phyloP scores from a whole-genome alignment of 2,329 filamentous ascomycete species.

The Helotiales sp. region DNA sequence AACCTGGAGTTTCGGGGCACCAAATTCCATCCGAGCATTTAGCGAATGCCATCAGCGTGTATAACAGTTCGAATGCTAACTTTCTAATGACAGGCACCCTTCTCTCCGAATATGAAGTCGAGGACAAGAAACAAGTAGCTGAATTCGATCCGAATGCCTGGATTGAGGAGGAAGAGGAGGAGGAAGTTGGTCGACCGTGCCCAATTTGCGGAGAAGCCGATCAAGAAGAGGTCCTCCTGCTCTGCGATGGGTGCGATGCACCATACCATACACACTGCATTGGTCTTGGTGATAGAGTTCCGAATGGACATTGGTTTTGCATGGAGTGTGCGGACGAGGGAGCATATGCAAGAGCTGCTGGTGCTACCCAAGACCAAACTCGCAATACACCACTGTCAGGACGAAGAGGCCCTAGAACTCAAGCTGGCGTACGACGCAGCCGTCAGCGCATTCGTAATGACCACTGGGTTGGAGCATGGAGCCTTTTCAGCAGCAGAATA shows the following conservation, averaged over 20 bases:
- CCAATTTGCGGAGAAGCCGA: constrained; percentile 80
- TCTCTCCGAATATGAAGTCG: constrained; percentile 62
- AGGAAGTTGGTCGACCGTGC: constrained; percentile 73
- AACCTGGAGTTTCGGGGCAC: constrained; percentile 3
- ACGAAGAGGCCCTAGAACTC: constrained; percentile 47
- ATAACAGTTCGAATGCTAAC: constrained; percentile 15
- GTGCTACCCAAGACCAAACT: constrained; percentile 27
- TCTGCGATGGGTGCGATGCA: constrained; percentile 89
- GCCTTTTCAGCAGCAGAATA: constrained; percentile 59
- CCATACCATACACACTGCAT: constrained; percentile 92
- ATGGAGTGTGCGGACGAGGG: constrained; percentile 67
- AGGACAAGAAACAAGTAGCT: constrained; percentile 85
- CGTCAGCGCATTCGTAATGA: constrained; percentile 67
- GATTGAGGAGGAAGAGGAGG: constrained; percentile 71
- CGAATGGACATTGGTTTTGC: constrained; percentile 85
- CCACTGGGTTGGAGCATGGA: constrained; percentile 89
- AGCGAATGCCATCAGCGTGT: neutral
- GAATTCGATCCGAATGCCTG: constrained; percentile 80
- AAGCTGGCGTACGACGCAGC: constrained; percentile 56
- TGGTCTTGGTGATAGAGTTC: constrained; percentile 70
- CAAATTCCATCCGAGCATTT: neutral
- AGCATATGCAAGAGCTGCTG: constrained; percentile 40
- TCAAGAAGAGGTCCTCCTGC: constrained; percentile 79
- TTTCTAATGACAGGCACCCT: constrained; percentile 46
- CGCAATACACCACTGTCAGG: constrained; percentile 30